Evolutionary conservation across 2,329 filamentous ascomycete species (phyloP).

Genomic region (Sclerotinia minor): DNA sequence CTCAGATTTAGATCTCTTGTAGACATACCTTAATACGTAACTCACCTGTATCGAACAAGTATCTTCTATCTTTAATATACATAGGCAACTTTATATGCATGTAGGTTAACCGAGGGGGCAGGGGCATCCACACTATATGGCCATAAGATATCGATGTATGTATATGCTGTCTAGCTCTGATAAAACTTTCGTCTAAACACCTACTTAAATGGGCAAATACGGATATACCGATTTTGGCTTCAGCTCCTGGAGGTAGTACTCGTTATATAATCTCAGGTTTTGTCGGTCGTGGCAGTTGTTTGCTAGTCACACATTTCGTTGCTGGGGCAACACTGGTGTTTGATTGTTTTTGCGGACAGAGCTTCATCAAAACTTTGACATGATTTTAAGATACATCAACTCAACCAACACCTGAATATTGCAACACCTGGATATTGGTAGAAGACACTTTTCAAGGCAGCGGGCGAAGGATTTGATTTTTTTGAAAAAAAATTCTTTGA

Average conservation of each 20-base stretch:
- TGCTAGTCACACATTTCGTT: neutral
- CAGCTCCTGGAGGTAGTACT: neutral
- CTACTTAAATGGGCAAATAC: neutral
- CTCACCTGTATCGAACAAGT: neutral
- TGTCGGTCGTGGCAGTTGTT: neutral
- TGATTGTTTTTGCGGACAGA: conserved; percentile 3
- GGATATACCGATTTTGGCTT: neutral
- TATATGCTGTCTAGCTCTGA: neutral
- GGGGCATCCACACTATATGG: neutral
- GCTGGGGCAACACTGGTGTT: conserved; percentile 13
- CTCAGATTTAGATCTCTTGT: neutral
- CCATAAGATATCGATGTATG: neutral
- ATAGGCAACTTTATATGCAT: neutral
- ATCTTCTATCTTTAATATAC: neutral
- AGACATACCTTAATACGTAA: neutral
- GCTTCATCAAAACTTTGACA: conserved; percentile 17
- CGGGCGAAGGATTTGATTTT: neutral
- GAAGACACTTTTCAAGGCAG: conserved; percentile 2
- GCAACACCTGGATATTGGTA: conserved; percentile 12
- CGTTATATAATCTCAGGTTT: neutral
- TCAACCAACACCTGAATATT: conserved; percentile 7
- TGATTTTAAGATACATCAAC: neutral
- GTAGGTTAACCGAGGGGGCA: neutral
- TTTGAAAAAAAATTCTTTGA: conserved; percentile 8
- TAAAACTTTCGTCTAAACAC: too few relatives aligned